phyloP scores from a whole-genome alignment of 768 basidiomycete genomes.

The Aureoboletus auriporus region DNA sequence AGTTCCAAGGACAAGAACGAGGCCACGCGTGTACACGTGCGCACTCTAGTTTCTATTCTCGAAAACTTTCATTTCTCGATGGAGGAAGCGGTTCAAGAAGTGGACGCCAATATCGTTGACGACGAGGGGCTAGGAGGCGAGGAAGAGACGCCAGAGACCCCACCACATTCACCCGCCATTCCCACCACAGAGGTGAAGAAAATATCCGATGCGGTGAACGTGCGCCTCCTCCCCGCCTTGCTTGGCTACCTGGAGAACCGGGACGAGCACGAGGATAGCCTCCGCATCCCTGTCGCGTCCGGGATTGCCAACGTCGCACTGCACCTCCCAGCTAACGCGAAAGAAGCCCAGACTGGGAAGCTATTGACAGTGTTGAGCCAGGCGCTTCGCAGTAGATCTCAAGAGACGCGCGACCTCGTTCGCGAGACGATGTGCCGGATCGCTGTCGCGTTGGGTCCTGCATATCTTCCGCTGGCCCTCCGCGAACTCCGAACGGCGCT shows the following conservation, averaged over 20 bases:
- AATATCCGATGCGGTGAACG: slow-evolving; percentile 74
- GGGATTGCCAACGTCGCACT: slow-evolving; percentile 84
- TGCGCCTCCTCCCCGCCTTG: slow-evolving; percentile 73
- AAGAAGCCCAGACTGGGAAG: slow-evolving; percentile 66
- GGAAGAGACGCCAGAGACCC: slow-evolving; percentile 17
- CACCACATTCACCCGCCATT: not conserved
- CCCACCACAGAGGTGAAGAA: slow-evolving; percentile 22
- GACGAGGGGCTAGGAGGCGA: slow-evolving; percentile 27
- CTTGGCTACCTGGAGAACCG: slow-evolving; percentile 79
- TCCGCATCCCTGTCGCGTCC: slow-evolving; percentile 83
- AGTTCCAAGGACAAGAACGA: slow-evolving; percentile 62
- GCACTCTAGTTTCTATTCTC: slow-evolving; percentile 77
- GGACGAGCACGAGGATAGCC: slow-evolving; percentile 77
- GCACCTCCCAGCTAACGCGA: slow-evolving; percentile 63
- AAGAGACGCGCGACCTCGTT: slow-evolving; percentile 85
- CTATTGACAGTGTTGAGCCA: slow-evolving; percentile 85
- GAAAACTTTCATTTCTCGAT: slow-evolving; percentile 92
- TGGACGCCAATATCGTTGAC: slow-evolving; percentile 26
- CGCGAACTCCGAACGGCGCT: slow-evolving; percentile 84
- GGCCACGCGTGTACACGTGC: slow-evolving; percentile 77
- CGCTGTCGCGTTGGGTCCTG: slow-evolving; percentile 63
- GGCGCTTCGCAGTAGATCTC: slow-evolving; percentile 87
- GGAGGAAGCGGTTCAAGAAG: slow-evolving; percentile 47
- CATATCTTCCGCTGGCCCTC: slow-evolving; percentile 68
- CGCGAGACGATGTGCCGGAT: slow-evolving; percentile 83